These are phyloP conservation scores for Ramalina intermedia DNA, from an alignment of 495 filamentous ascomycete genomes.

Conservation along the genomic window DNA sequence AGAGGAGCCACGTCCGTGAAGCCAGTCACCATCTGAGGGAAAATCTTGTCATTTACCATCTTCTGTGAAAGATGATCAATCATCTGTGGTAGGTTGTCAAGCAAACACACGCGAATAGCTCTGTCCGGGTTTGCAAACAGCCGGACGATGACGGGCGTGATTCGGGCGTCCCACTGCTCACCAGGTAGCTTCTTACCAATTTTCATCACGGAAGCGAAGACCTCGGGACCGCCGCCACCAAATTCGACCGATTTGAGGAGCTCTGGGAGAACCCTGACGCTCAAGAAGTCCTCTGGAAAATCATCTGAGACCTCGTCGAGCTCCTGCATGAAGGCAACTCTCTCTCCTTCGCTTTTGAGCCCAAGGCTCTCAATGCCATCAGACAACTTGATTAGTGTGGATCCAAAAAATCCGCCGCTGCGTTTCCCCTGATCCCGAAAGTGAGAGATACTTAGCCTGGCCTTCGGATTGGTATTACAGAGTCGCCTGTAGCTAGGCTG, in stretches of 20 bases:
- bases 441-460: conserved; percentile 64
- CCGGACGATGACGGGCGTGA: conserved; percentile 77
- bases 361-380: conserved; percentile 87
- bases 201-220: conserved; percentile 75
- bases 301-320: conserved; percentile 78
- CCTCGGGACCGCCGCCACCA: conserved; percentile 87
- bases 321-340: conserved; percentile 75
- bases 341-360: conserved; percentile 68
- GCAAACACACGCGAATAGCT: conserved; percentile 77
- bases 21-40: conserved; percentile 86
- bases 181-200: conserved; percentile 73
- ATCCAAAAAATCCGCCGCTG: conserved; percentile 79
- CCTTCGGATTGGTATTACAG: conserved; percentile 74
- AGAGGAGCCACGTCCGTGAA: conserved; percentile 85
- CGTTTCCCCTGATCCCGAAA: conserved; percentile 84
- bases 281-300: conserved; percentile 95
- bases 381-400: conserved; percentile 73
- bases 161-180: conserved; percentile 73
- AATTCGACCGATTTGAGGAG: conserved; percentile 96
- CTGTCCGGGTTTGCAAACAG: conserved; percentile 85
- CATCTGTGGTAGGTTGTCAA: conserved; percentile 83
- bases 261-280: conserved; percentile 89
- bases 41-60: conserved; percentile 89
- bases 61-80: conserved; percentile 83
- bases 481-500: conserved; percentile 79